Evolutionary conservation across 805 yeast genomes (phyloP).

Genomic region (Lipomyces kockii): DNA sequence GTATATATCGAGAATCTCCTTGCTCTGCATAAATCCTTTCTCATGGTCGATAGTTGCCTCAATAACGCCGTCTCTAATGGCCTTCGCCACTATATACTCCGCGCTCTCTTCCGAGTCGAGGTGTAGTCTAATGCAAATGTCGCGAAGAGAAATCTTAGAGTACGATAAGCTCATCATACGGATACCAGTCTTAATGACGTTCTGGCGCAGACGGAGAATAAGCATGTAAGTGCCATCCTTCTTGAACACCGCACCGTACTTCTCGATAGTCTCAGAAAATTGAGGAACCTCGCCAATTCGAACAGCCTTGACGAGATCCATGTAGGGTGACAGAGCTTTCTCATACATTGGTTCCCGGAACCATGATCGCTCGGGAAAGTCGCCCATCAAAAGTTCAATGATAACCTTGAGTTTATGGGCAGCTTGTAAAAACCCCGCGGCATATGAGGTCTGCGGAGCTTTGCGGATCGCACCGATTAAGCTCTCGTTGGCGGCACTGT

Average conservation of each 20-base stretch:
- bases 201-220: conserved; percentile 88
- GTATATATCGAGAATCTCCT: conserved; percentile 83
- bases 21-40: conserved; percentile 87
- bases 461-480: conserved; percentile 94
- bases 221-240: conserved; percentile 82
- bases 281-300: conserved; percentile 85
- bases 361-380: conserved; percentile 84
- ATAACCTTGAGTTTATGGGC: conserved; percentile 87
- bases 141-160: conserved; percentile 87
- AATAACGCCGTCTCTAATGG: conserved; percentile 95
- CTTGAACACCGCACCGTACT: conserved; percentile 64
- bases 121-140: conserved; percentile 88
- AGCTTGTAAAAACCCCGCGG: conserved; percentile 85
- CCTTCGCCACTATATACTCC: conserved; percentile 95
- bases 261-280: conserved; percentile 71
- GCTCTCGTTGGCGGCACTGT: conserved; percentile 86
- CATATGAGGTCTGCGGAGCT: conserved; percentile 86
- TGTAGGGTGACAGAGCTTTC: conserved; percentile 74
- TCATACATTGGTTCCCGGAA: conserved; percentile 70
- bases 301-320: conserved; percentile 87
- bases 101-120: conserved; percentile 94
- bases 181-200: conserved; percentile 97
- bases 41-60: conserved; percentile 93
- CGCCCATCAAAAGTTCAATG: conserved; percentile 94
- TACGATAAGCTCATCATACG: conserved; percentile 90